Base-by-base conservation (phyloP, 768 basidiomycete species). In the Leccinum sublutescens region DNA sequence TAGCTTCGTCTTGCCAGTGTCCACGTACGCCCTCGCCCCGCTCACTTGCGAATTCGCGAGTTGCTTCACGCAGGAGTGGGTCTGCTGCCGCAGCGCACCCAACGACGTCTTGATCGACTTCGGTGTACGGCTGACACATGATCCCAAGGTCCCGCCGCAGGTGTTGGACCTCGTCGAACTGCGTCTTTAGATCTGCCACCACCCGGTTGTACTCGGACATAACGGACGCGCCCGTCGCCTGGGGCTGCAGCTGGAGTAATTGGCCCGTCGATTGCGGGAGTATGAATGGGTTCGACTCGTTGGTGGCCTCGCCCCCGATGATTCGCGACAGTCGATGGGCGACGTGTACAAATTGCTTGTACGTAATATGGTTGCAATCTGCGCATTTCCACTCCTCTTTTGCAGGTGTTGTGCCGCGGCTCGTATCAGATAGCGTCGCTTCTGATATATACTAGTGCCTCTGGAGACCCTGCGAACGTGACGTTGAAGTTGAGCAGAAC, bases 141-240 rank as follows among this genome's bases (percentile, higher is more conserved):
- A 92, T 83, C 0, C 91, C 95, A 8, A 99, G 80, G 69, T 98
- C 97, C 1, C 95, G 86, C 12, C 96, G 89, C 19, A 99, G 80
- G 67, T 92, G 91, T 71, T 95, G 94, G 14, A 98, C 89, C 68
- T 97, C 95, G 73, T 96, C 93, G 68, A 95, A 94, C 69, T 98
- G 95, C 3, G 87, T 89, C 73, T 91, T 90, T 59, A 98, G 81
- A 68, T 96, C 93, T 9, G 78, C 77, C 12, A 93, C 88, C 48
- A 95, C 84, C 1, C 89, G 86, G 43, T 70, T 79, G 68, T 89
- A 86, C 52, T 91, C 87, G 12, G 88, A 88, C 68, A 84, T 72
- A 54, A 85, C 76, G 1, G 91, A 91, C n/a, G 81, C 84, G 3
- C 89, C 90, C 0, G 90, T 91, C 77, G 81, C 80, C 68, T 90